A percentile compares a stretch with the other conserved stretches of the same genome.
Evolutionary conservation across 2,329 filamentous ascomycete species (phyloP).

Genomic region (Elsinoe ampelina): DNA sequence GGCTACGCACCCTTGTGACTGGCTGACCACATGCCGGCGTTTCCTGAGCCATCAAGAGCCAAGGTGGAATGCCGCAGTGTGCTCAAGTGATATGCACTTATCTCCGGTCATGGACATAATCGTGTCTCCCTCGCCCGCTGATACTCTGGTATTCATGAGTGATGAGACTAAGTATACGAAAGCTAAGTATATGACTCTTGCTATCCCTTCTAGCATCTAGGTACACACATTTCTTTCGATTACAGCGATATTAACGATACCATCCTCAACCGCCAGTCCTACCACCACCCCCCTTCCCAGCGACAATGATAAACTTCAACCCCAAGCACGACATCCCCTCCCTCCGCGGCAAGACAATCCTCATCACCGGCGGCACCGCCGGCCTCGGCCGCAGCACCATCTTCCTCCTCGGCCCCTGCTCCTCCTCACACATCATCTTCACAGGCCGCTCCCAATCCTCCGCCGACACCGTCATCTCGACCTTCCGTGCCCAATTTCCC

Average conservation of each 20-base stretch:
- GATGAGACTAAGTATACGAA: neutral
- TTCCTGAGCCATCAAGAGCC: too few species aligned
- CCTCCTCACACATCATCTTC: constrained; percentile 43
- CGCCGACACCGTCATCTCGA: constrained; percentile 34
- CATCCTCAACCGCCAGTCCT: neutral
- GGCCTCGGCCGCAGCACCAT: constrained; percentile 40
- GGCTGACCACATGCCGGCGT: too few species aligned
- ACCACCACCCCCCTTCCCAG: neutral
- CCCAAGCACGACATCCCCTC: constrained; percentile 21
- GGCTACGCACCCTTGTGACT: too few species aligned
- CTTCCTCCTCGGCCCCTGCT: constrained; percentile 37
- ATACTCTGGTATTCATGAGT: neutral
- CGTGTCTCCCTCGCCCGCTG: neutral
- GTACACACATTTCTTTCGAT: neutral
- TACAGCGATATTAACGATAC: neutral
- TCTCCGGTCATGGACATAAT: neutral
- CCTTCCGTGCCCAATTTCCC: constrained; percentile 26
- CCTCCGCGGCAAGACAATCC: constrained; percentile 23
- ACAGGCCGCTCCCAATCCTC: constrained; percentile 40
- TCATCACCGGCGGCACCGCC: constrained; percentile 30
- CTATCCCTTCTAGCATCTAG: too few species aligned
- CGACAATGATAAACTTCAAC: constrained; percentile 16
- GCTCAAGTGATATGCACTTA: neutral
- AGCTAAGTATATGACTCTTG: neutral
- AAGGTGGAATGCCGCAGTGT: too few species aligned